Evolutionary conservation across 1,284 basidiomycete genomes (phyloP), one percentile per base, ranked within the genome.

Genomic region (Ustilago tritici): DNA sequence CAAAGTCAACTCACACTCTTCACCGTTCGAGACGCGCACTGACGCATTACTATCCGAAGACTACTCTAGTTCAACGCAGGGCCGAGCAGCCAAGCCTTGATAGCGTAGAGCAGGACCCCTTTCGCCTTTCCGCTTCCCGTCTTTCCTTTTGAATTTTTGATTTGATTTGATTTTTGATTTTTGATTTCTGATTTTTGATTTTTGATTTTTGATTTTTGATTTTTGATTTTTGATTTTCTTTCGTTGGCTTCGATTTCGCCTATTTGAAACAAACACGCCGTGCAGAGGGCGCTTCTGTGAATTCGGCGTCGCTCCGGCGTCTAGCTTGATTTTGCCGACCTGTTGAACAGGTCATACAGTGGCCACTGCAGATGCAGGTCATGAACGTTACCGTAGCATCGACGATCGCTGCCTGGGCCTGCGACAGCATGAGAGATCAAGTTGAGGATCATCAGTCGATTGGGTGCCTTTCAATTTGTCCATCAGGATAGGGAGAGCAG

Each of bases 261-360:
- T 46, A 46, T 19, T 6, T 41, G 5, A 19, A 19, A 46, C 43
- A 46, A 4, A 19, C 43, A 46, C 43, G 43, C 43, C 4, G 1
- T 46, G 43, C 43, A 46, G n/a, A 46, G 43, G 43, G 23, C n/a
- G 43, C 43, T 46, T 46, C 43, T 46, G 23, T 46, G 43, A 3
- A 46, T 17, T 46, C 14, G 43, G 43, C 43, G 43, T 46, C 43
- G 43, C 43, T 46, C 43, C 43, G 4, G 43, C 43, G 43, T 46
- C 43, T 46, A 8, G 6, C 43, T 46, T 46, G 43, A 46, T 2
- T 41, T 46, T 46, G 43, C 43, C 43, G 43, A 46, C 43, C n/a
- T 46, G 43, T 19, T 17, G 43, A 46, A 19, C 3, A n/a, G n/a
- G 6, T 41, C 40, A 41, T 41, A 12, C 10, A 36, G 8, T 12